These are phyloP conservation scores for Candida endomychidarum DNA, from an alignment of 805 yeast species.

Conservation along the genomic window DNA sequence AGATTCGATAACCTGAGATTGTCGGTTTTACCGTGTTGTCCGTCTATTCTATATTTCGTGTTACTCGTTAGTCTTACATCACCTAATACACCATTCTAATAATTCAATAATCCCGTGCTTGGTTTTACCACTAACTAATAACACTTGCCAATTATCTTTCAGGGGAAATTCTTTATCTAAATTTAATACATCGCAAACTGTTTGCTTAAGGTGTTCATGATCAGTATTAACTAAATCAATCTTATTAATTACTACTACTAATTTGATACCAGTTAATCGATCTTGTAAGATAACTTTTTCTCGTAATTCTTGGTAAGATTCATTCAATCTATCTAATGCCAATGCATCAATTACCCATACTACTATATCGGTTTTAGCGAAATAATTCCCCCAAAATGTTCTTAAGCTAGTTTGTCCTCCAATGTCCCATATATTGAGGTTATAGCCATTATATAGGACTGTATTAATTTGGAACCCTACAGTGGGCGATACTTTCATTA, in stretches of 20 bases:
- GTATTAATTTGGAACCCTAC: constrained; percentile 85
- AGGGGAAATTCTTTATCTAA: constrained; percentile 19
- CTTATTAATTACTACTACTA: constrained; percentile 75
- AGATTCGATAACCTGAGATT: no score
- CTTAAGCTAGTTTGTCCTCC: constrained; percentile 60
- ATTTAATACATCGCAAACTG: constrained; percentile 16
- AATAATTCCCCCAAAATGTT: constrained; percentile 73
- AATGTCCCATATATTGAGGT: constrained; percentile 76
- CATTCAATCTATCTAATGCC: constrained; percentile 59
- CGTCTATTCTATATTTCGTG: no score
- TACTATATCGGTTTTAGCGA: constrained; percentile 71
- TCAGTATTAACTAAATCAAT: constrained; percentile 37
- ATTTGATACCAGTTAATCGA: constrained; percentile 62
- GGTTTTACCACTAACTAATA: constrained; percentile 34
- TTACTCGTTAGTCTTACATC: background rate
- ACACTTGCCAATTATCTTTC: constrained; percentile 23
- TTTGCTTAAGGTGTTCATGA: constrained; percentile 14
- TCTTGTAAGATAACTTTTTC: constrained; percentile 63
- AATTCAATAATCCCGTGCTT: constrained; percentile 24
- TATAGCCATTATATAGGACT: constrained; percentile 40
- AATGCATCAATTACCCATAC: constrained; percentile 84
- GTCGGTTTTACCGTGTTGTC: no score
- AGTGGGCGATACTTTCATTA: constrained; percentile 71
- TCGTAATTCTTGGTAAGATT: constrained; percentile 64
- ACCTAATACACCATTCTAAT: constrained; percentile 8